Evolutionary conservation across 2,329 filamentous ascomycete genomes (phyloP).

Genomic region (Talaromyces sp.): DNA sequence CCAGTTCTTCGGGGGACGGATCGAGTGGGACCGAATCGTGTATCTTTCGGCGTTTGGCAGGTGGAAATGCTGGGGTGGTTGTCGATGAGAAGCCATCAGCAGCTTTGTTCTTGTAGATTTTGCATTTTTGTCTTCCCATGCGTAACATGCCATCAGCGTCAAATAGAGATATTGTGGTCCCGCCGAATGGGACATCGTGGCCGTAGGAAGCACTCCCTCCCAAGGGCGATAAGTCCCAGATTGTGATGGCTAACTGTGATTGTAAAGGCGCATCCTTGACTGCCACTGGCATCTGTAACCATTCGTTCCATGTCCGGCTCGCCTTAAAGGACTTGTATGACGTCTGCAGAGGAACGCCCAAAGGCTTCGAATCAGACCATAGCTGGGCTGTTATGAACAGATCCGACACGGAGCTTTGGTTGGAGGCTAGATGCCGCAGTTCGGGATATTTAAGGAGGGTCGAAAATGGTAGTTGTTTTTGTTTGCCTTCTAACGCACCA

Average conservation of each 20-base stretch:
- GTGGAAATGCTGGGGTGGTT: slow-evolving; percentile 66
- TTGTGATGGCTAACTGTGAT: slow-evolving; percentile 80
- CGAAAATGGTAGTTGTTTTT: slow-evolving; percentile 69
- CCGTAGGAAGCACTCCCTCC: slow-evolving; percentile 64
- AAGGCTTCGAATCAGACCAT: slow-evolving; percentile 91
- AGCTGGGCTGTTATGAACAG: slow-evolving; percentile 89
- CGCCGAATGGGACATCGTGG: slow-evolving; percentile 86
- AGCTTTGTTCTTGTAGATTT: slow-evolving; percentile 71
- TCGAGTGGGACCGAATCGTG: slow-evolving; percentile 42
- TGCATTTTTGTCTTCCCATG: slow-evolving; percentile 88
- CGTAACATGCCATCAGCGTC: slow-evolving; percentile 86
- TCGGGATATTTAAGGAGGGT: slow-evolving; percentile 73
- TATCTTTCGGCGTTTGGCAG: slow-evolving; percentile 49
- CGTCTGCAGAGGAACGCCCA: slow-evolving; percentile 88
- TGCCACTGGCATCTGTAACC: slow-evolving; percentile 80
- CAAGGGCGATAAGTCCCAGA: slow-evolving; percentile 88
- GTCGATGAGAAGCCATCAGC: slow-evolving; percentile 82
- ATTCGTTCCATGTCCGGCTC: slow-evolving; percentile 79
- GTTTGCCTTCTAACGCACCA: slow-evolving; percentile 71
- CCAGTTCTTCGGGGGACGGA: slow-evolving; percentile 66
- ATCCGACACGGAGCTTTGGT: slow-evolving; percentile 75
- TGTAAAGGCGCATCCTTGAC: slow-evolving; percentile 78
- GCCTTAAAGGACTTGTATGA: slow-evolving; percentile 85
- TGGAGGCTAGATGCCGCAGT: slow-evolving; percentile 81
- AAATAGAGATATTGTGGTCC: slow-evolving; percentile 87